Conservation (phyloP, 2,329 filamentous ascomycete species). For the Monosporascus sp. region DNA sequence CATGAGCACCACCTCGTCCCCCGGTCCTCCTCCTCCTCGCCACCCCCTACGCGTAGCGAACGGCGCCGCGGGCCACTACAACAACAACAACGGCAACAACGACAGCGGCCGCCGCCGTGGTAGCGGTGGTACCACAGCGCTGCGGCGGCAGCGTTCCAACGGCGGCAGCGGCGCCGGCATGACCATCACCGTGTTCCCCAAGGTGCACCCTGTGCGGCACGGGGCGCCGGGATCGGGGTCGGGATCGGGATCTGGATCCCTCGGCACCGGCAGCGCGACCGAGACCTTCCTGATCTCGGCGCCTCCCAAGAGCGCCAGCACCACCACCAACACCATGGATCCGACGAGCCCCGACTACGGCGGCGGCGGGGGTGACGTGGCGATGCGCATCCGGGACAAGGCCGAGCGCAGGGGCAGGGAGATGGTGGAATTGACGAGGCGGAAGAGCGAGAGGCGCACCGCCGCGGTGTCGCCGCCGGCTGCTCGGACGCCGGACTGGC, state of each 20-base stretch:
- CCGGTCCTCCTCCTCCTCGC: neutral
- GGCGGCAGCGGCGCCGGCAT: constrained; percentile 11
- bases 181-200: constrained; percentile 24
- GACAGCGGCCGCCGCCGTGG: neutral
- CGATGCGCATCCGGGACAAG: neutral
- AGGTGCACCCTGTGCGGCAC: constrained; percentile 13
- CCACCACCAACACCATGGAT: neutral
- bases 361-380: neutral
- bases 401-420: neutral
- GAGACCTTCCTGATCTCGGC: too few relatives aligned
- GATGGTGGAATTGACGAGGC: neutral
- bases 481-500: neutral
- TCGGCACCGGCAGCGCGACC: too few relatives aligned
- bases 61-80: constrained; percentile 10
- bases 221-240: constrained; percentile 1
- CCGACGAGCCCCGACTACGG: neutral
- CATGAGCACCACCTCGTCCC: constrained; percentile 5
- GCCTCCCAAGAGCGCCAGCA: too few relatives aligned
- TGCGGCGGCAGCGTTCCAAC: neutral
- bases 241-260: too few relatives aligned
- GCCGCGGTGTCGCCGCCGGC: neutral
- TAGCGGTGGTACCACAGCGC: neutral
- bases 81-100: constrained; percentile 1
- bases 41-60: too few relatives aligned
- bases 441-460: neutral